These are phyloP conservation scores for Fusarium austroafricanum DNA, from an alignment of 2,329 filamentous ascomycete genomes.

Conservation along the genomic window DNA sequence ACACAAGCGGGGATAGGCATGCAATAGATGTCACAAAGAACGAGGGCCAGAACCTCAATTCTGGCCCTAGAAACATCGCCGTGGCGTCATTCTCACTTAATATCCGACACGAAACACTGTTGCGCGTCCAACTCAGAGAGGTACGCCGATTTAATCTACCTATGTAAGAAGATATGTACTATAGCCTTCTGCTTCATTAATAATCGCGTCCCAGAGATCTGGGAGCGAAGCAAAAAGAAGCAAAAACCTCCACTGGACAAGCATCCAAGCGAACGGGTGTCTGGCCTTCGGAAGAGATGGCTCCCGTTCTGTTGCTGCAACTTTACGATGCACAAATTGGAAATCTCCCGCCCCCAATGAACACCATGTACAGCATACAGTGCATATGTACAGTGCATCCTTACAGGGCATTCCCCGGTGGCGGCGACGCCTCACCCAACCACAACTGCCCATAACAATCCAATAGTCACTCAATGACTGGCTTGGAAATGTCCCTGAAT, in stretches of 20 bases:
- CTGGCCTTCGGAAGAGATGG: slow-evolving; percentile 23
- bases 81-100: slow-evolving; percentile 21
- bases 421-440: slow-evolving; percentile 27
- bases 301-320: slow-evolving; percentile 17
- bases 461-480: slow-evolving; percentile 21
- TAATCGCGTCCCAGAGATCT: slow-evolving; percentile 4
- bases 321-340: slow-evolving; percentile 19
- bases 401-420: slow-evolving; percentile 30
- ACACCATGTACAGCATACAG: slow-evolving; percentile 25
- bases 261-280: slow-evolving; percentile 42
- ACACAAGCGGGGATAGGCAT: slow-evolving; percentile 27
- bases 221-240: slow-evolving; percentile 23
- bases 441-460: slow-evolving; percentile 12
- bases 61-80: slow-evolving; percentile 1
- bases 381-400: slow-evolving; percentile 32
- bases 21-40: slow-evolving; percentile 28
- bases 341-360: slow-evolving; percentile 19
- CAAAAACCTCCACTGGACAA: slow-evolving; percentile 17
- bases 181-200: not conserved
- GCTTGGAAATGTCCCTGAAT: slow-evolving; percentile 34
- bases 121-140: not conserved
- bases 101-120: not conserved
- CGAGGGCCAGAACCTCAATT: slow-evolving; percentile 15
- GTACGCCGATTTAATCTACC: not conserved
- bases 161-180: not conserved